Evolutionary conservation across 2,329 filamentous ascomycete species (phyloP).

Genomic region (Fusarium sp.): DNA sequence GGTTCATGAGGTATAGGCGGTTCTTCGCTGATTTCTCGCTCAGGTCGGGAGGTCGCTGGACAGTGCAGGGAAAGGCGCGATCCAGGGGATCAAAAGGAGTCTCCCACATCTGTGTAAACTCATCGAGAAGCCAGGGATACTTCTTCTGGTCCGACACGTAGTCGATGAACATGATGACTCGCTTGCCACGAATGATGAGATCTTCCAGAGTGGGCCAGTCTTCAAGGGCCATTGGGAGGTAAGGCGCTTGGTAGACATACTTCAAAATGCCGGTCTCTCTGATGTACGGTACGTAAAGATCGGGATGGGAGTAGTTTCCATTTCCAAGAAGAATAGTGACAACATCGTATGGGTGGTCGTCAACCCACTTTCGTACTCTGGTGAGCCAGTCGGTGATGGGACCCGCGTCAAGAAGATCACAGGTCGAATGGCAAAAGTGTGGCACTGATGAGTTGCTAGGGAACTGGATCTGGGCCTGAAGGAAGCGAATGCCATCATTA

Average conservation of each 20-base stretch:
- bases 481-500: conserved; percentile 77
- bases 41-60: conserved; percentile 79
- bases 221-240: conserved; percentile 74
- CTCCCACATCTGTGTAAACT: conserved; percentile 92
- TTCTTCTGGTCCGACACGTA: conserved; percentile 82
- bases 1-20: conserved; percentile 85
- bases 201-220: conserved; percentile 87
- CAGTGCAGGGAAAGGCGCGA: conserved; percentile 77
- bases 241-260: conserved; percentile 78
- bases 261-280: conserved; percentile 75
- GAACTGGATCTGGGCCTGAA: conserved; percentile 73
- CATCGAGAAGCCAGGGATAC: conserved; percentile 85
- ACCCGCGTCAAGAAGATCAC: conserved; percentile 83
- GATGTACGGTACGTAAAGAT: conserved; percentile 75
- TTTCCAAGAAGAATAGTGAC: conserved; percentile 89
- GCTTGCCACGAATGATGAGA: conserved; percentile 76
- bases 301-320: conserved; percentile 73
- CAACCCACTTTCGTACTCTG: conserved; percentile 77
- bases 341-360: conserved; percentile 82
- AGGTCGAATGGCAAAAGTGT: conserved; percentile 88
- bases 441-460: conserved; percentile 60
- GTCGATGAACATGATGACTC: conserved; percentile 85
- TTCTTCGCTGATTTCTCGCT: conserved; percentile 62
- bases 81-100: conserved; percentile 81
- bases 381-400: conserved; percentile 79